Conservation (phyloP, 1,284 basidiomycete genomes). For the Leccinum pachyderme region DNA sequence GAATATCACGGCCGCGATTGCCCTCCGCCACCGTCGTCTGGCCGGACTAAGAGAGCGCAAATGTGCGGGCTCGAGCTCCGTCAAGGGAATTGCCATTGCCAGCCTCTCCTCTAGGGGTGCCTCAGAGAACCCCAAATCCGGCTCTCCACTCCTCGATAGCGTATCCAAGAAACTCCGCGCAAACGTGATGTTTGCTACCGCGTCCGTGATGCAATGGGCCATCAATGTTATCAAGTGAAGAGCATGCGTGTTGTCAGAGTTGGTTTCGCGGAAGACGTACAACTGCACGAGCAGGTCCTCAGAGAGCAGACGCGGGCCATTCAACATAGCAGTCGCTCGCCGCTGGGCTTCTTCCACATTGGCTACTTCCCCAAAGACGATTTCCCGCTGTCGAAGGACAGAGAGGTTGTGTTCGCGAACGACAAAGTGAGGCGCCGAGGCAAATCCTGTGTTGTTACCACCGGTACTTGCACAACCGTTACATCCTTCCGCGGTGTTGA, state of each 20-base stretch:
- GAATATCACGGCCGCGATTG: conserved; percentile 42
- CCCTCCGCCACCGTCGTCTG: conserved; percentile 46
- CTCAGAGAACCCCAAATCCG: conserved; percentile 12
- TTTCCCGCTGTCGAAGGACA: conserved; percentile 8
- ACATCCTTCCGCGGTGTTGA: background rate
- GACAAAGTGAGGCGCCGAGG: conserved; percentile 12
- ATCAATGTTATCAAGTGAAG: conserved; percentile 21
- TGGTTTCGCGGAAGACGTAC: conserved; percentile 10
- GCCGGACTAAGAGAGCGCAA: conserved; percentile 32
- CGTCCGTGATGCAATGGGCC: conserved; percentile 1
- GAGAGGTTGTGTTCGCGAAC: conserved; percentile 22
- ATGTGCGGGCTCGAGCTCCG: conserved; percentile 36
- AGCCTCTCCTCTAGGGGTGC: conserved; percentile 40
- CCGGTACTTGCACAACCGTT: no score
- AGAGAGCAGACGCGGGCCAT: conserved; percentile 22
- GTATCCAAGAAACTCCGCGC: conserved; percentile 10
- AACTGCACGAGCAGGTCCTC: conserved; percentile 18
- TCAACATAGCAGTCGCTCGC: conserved; percentile 6
- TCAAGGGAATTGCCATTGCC: conserved; percentile 38
- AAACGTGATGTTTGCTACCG: conserved; percentile 1
- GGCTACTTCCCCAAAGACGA: conserved; percentile 8
- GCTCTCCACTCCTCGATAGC: conserved; percentile 30
- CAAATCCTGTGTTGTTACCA: background rate
- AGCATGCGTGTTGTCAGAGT: background rate
- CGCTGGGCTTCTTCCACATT: conserved; percentile 10